These are phyloP conservation scores for Hordeum marinum DNA, from an alignment of 176 grass and related monocot genomes.

Conservation along the genomic window DNA sequence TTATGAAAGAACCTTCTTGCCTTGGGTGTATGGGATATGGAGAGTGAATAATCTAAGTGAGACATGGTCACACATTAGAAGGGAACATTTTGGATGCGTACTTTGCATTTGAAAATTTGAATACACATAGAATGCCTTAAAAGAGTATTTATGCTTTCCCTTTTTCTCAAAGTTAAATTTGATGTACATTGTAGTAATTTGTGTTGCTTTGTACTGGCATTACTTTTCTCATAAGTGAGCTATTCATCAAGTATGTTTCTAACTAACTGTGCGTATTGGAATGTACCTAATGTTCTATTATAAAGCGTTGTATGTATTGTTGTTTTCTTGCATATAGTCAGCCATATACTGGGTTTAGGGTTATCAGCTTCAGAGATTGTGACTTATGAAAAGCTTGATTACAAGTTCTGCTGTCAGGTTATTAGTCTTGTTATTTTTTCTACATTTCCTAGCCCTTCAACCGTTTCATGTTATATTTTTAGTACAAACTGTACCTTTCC, in stretches of 20 bases:
- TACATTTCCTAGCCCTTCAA: not conserved
- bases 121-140: not conserved
- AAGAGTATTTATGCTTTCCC: not conserved
- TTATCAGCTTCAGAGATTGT: slow-evolving; percentile 5
- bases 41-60: not conserved
- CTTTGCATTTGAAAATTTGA: not conserved
- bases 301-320: not conserved
- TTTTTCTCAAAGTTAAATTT: not conserved
- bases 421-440: not conserved
- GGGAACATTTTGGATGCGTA: not conserved
- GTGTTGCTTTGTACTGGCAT: not conserved
- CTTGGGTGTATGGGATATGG: not conserved
- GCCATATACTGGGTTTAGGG: not conserved
- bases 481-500: not conserved
- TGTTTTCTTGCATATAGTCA: not conserved
- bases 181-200: slow-evolving; percentile 13
- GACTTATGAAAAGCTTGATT: slow-evolving; percentile 7
- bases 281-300: not conserved
- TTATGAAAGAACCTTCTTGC: not conserved
- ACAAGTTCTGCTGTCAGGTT: not conserved
- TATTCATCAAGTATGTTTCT: not conserved
- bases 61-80: not conserved
- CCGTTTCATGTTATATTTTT: not conserved
- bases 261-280: not conserved
- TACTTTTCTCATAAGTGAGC: not conserved